Base-by-base conservation (phyloP, 75 land plant species). In the Picea sitchensis region DNA sequence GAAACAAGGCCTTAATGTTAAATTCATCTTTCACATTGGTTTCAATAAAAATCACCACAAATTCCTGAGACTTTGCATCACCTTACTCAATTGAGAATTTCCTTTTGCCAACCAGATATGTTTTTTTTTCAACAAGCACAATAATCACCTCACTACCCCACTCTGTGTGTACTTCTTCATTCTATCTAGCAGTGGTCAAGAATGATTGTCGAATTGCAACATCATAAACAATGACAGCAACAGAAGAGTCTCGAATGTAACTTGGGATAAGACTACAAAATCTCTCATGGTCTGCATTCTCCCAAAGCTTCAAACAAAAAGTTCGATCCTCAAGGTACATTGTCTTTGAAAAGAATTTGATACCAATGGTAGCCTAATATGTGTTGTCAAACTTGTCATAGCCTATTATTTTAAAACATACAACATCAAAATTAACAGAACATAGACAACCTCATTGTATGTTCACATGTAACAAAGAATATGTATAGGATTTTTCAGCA, bases 91-190 rank as follows among this genome's bases (percentile, higher is more conserved):
- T 86, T 2, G 92, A 90, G 13, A 90, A 90, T 15, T 77, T 87
- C 93, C 93, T 89, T 75, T 91, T 91, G 62, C 89, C 93, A 20
- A 89, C 91, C 54, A 91, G 84, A 78, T 91, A 91, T 76, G 92
- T 88, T 76, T 91, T 91, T 82, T 92, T 92, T 31, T 90, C 93
- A 78, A 92, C 93, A 58, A 92, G 88, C 30, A 92, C 89, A 73
- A 92, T 91, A 69, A 91, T 91, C 18, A 89, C 93, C 87, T 91
- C 93, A 76, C 89, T 84, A 15, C 93, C 93, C 61, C 93, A 82
- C 78, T 91, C 93, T 76, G 87, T 87, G 61, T 91, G 91, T 11
- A 91, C 93, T 71, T 91, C 93, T 36, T 91, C 93, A 75, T 83
- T 78, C 88, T 85, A 86, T 62, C 82, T 83, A 47, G 88, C 82